Evolutionary conservation across 2,329 filamentous ascomycete genomes (phyloP).

Genomic region (Pseudogymnoascus sp.): DNA sequence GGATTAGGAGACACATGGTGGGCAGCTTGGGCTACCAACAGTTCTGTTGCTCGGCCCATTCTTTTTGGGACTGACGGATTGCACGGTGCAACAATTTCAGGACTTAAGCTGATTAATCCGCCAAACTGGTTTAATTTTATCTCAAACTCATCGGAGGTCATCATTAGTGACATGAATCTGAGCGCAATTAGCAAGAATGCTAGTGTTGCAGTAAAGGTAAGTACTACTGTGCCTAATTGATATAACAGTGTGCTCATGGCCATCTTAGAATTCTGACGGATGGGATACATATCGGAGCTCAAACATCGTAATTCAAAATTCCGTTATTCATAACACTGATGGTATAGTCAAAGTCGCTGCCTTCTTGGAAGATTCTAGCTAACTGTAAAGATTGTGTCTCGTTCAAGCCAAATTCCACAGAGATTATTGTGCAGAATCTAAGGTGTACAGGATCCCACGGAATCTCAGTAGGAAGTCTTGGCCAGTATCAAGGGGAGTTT

Average conservation of each 20-base stretch:
- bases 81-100: constrained; percentile 41
- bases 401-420: constrained; percentile 56
- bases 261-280: constrained; percentile 52
- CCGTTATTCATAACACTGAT: constrained; percentile 53
- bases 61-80: constrained; percentile 47
- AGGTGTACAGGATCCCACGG: constrained; percentile 55
- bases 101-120: constrained; percentile 47
- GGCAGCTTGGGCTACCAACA: constrained; percentile 43
- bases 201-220: constrained; percentile 44
- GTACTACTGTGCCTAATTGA: not conserved
- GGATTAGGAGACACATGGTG: constrained; percentile 31
- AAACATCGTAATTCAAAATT: constrained; percentile 58
- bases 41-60: constrained; percentile 46
- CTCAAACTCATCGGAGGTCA: constrained; percentile 45
- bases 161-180: constrained; percentile 47
- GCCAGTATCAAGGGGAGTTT: constrained; percentile 47
- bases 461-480: constrained; percentile 52
- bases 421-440: constrained; percentile 51
- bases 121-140: constrained; percentile 47
- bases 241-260: constrained; percentile 32
- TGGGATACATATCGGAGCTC: constrained; percentile 54
- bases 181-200: constrained; percentile 39
- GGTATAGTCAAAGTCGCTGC: constrained; percentile 20
- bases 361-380: constrained; percentile 16
- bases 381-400: constrained; percentile 45